phyloP scores from a whole-genome alignment of 2,329 filamentous ascomycete genomes.

The Penicillium corylophilum region DNA sequence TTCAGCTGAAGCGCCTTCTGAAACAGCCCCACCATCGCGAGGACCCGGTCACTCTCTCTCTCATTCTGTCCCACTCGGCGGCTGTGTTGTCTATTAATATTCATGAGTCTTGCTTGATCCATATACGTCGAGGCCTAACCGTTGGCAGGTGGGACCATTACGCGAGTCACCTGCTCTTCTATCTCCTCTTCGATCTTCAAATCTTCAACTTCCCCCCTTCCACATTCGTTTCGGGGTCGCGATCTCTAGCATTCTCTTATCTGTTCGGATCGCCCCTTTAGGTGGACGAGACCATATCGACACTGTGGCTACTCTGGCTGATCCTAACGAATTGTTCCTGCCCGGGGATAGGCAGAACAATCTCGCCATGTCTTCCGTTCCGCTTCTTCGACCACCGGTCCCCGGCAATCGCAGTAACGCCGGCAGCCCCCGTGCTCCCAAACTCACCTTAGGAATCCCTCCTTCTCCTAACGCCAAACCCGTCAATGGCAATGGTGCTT shows the following conservation, averaged over 20 bases:
- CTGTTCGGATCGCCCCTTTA: slow-evolving; percentile 2
- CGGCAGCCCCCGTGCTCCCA: slow-evolving; percentile 65
- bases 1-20: slow-evolving; percentile 26
- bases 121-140: background rate
- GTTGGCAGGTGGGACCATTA: slow-evolving; percentile 14
- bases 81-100: slow-evolving; percentile 27
- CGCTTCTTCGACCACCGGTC: slow-evolving; percentile 79
- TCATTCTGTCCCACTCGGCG: slow-evolving; percentile 14
- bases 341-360: slow-evolving; percentile 42
- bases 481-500: slow-evolving; percentile 52
- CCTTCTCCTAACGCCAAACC: slow-evolving; percentile 80
- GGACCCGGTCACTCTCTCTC: slow-evolving; percentile 19
- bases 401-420: slow-evolving; percentile 65
- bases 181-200: too few species aligned
- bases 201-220: slow-evolving; percentile 4
- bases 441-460: slow-evolving; percentile 86
- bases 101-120: background rate
- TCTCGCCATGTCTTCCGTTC: slow-evolving; percentile 69
- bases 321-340: slow-evolving; percentile 43
- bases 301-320: slow-evolving; percentile 40
- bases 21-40: slow-evolving; percentile 25
- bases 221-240: slow-evolving; percentile 7
- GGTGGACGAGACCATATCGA: slow-evolving; percentile 23
- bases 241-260: slow-evolving; percentile 8
- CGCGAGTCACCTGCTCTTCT: slow-evolving; percentile 17